Conservation (phyloP, 1,284 basidiomycete species). For the Cryptococcus jaspeensis region DNA sequence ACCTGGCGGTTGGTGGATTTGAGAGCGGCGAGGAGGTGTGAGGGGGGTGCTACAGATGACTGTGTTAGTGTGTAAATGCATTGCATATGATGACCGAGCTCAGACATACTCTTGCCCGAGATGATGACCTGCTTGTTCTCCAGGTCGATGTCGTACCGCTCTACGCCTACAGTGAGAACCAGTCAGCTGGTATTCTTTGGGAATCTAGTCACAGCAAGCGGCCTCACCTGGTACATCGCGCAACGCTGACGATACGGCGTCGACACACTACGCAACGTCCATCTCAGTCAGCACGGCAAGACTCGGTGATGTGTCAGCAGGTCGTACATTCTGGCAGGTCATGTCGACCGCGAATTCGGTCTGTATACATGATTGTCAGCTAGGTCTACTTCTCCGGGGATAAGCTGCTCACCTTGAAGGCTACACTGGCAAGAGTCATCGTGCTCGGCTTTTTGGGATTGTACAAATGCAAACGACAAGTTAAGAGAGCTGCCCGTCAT, state of each 20-base stretch:
- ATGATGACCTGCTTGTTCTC: conserved; percentile 49
- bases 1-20: conserved; percentile 52
- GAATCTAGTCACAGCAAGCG: not conserved
- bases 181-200: not conserved
- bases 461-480: not conserved
- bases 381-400: not conserved
- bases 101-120: conserved; percentile 45
- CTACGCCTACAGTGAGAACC: conserved; percentile 36
- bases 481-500: not conserved
- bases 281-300: not conserved
- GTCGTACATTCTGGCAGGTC: conserved; percentile 49
- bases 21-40: conserved; percentile 47
- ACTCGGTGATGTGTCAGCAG: not conserved
- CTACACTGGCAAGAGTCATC: conserved; percentile 37
- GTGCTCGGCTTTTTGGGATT: not conserved
- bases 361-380: conserved; percentile 22
- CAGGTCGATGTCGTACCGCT: conserved; percentile 51
- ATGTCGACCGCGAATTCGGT: conserved; percentile 53
- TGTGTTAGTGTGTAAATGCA: not conserved
- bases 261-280: conserved; percentile 42
- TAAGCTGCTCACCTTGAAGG: conserved; percentile 35
- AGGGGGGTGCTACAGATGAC: conserved; percentile 43
- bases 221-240: conserved; percentile 32
- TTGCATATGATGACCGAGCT: not conserved
- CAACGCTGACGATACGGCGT: conserved; percentile 42